These are phyloP conservation scores for Colletotrichum tropicale DNA, from an alignment of 2,329 filamentous ascomycete species.

Conservation along the genomic window DNA sequence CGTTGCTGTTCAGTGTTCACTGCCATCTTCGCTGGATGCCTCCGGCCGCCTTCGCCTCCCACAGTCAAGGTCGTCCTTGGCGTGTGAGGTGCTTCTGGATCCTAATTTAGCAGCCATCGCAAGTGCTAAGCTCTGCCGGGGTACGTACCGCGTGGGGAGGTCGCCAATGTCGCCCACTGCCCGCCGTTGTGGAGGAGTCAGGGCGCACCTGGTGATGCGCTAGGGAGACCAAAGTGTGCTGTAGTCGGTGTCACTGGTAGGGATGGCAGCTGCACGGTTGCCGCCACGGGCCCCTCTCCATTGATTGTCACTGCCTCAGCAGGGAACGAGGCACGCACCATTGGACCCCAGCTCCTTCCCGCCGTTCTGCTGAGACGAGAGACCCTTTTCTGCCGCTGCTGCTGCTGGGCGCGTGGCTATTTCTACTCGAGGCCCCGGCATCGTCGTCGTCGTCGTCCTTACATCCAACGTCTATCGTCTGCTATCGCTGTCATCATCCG, in stretches of 20 bases:
- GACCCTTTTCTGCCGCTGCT: background rate
- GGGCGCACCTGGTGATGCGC: background rate
- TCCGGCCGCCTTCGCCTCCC: background rate
- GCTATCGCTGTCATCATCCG: background rate
- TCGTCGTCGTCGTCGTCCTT: background rate
- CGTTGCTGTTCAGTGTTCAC: background rate
- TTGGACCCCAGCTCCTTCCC: background rate
- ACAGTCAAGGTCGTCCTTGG: background rate
- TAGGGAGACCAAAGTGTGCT: background rate
- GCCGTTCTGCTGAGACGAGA: constrained; percentile 13
- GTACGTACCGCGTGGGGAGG: background rate
- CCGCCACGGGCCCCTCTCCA: background rate
- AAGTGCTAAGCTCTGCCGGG: background rate
- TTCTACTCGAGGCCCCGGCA: constrained; percentile 4
- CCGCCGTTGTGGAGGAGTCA: background rate
- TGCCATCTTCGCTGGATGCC: background rate
- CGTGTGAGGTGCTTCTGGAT: background rate
- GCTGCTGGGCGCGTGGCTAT: background rate
- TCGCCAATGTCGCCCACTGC: background rate
- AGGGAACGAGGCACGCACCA: background rate
- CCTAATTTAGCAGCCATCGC: background rate
- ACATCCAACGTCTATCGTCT: background rate
- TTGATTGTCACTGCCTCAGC: constrained; percentile 18
- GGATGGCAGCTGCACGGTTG: constrained; percentile 14
- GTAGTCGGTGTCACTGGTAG: background rate